Percentiles rank a stretch among this genome's conserved stretches.
These are phyloP conservation scores for Extremus antarcticus DNA, from an alignment of 495 filamentous ascomycete species.

Conservation along the genomic window DNA sequence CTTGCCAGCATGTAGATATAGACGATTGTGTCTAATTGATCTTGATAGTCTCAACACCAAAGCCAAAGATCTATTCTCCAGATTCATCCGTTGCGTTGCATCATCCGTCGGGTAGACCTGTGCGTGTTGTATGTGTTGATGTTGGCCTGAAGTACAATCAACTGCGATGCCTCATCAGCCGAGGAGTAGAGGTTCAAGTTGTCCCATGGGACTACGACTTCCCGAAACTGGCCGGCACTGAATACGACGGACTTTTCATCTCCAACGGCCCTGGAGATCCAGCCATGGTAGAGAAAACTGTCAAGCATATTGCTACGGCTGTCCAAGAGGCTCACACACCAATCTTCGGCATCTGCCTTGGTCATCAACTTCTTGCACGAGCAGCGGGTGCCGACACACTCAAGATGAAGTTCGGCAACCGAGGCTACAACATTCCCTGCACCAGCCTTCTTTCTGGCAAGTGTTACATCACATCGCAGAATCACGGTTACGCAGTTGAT, in stretches of 20 bases:
- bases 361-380: slow-evolving; percentile 86
- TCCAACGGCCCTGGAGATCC: slow-evolving; percentile 97
- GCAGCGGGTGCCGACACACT: slow-evolving; percentile 76
- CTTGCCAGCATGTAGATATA: slow-evolving; percentile 15
- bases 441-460: slow-evolving; percentile 86
- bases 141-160: slow-evolving; percentile 98
- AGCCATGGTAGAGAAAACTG: slow-evolving; percentile 63
- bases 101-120: slow-evolving; percentile 73
- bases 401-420: slow-evolving; percentile 99
- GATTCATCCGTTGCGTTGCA: slow-evolving; percentile 52
- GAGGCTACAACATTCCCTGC: slow-evolving; percentile 96
- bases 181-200: slow-evolving; percentile 89
- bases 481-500: slow-evolving; percentile 92
- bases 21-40: slow-evolving; percentile 10
- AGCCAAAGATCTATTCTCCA: slow-evolving; percentile 72
- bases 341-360: slow-evolving; percentile 93
- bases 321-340: slow-evolving; percentile 67
- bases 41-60: slow-evolving; percentile 67
- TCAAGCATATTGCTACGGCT: slow-evolving; percentile 60
- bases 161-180: slow-evolving; percentile 75
- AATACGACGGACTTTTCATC: slow-evolving; percentile 93
- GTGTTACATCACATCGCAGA: slow-evolving; percentile 98
- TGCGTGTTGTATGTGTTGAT: slow-evolving; percentile 85
- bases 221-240: slow-evolving; percentile 53
- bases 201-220: slow-evolving; percentile 96